Percentiles rank a stretch among this genome's conserved stretches.
phyloP scores from a whole-genome alignment of 257 asterid species.

The Solanum sejunctum region DNA sequence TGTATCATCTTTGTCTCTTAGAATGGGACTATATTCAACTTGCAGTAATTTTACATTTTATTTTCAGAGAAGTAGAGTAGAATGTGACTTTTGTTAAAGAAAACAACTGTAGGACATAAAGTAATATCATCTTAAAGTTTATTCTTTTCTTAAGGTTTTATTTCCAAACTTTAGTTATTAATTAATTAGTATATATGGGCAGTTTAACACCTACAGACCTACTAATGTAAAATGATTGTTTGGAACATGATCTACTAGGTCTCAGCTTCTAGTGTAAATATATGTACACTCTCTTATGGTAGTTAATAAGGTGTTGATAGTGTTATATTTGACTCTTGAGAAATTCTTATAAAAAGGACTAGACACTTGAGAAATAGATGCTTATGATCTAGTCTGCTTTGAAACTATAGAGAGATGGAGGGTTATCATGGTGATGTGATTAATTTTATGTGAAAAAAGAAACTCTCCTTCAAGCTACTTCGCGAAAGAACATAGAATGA shows the following conservation, averaged over 20 bases:
- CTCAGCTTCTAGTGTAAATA: neutral
- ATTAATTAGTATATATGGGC: neutral
- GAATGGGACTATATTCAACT: neutral
- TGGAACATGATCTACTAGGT: neutral
- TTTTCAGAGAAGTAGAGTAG: neutral
- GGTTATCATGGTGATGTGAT: neutral
- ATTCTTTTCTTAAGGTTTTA: neutral
- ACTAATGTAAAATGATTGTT: neutral
- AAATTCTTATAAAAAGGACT: neutral
- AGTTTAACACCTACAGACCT: neutral
- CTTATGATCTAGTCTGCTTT: neutral
- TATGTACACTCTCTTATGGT: neutral
- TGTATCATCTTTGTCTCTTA: neutral
- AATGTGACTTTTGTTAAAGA: neutral
- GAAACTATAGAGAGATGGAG: neutral
- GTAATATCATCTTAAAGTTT: neutral
- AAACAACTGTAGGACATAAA: neutral
- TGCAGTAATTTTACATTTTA: neutral
- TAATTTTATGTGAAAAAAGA: neutral
- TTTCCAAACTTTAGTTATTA: neutral
- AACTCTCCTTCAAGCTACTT: neutral
- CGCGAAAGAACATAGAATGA: neutral
- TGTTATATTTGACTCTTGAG: neutral
- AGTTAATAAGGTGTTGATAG: neutral
- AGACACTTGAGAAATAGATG: neutral